Conservation (phyloP, 1,284 basidiomycete species). For the Cryptococcus sp. region DNA sequence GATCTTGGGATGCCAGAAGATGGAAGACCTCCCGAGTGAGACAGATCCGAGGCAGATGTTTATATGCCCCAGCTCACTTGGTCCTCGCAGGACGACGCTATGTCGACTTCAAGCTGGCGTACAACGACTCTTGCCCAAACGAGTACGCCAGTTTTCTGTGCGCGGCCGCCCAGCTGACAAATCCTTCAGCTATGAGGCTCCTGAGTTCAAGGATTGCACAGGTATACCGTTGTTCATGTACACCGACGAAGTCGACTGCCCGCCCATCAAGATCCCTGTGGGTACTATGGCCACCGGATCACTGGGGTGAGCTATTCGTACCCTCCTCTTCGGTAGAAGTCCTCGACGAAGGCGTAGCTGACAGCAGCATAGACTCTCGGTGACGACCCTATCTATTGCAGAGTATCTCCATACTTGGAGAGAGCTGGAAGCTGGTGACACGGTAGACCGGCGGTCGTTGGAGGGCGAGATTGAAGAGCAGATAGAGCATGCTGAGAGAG, state of each 20-base stretch:
- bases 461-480: not conserved
- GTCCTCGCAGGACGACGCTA: slow-evolving; percentile 8
- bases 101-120: slow-evolving; percentile 25
- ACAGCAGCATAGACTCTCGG: slow-evolving; percentile 2
- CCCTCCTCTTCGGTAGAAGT: not conserved
- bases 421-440: not conserved
- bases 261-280: not conserved
- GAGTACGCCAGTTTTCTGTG: slow-evolving; percentile 23
- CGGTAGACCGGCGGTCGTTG: not conserved
- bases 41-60: not conserved
- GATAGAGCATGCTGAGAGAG: not conserved
- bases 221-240: slow-evolving; percentile 8
- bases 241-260: slow-evolving; percentile 10
- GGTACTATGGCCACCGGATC: slow-evolving; percentile 8
- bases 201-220: slow-evolving; percentile 11
- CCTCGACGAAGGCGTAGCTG: not conserved
- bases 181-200: slow-evolving; percentile 18
- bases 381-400: slow-evolving; percentile 6
- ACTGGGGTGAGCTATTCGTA: slow-evolving; percentile 17
- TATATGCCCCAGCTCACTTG: not conserved
- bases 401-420: slow-evolving; percentile 1
- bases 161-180: slow-evolving; percentile 6
- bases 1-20: slow-evolving; percentile 3
- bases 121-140: slow-evolving; percentile 13
- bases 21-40: slow-evolving; percentile 23